These are phyloP conservation scores for Komagataella populi DNA, from an alignment of 805 yeast genomes.

Conservation along the genomic window DNA sequence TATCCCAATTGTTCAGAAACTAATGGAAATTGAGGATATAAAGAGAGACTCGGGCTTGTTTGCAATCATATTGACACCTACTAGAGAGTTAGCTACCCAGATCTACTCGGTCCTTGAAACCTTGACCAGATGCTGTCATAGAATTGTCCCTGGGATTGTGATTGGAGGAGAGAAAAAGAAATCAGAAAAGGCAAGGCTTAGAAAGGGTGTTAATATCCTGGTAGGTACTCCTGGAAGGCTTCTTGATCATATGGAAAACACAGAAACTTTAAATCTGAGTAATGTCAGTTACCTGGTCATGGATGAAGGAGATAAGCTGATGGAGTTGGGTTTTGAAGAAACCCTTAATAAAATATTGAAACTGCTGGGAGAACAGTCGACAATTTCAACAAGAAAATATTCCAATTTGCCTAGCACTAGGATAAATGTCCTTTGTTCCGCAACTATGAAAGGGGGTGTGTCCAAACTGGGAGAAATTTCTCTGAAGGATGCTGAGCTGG, in stretches of 20 bases:
- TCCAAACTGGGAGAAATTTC: slow-evolving; percentile 71
- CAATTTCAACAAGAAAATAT: slow-evolving; percentile 25
- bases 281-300: slow-evolving; percentile 77
- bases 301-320: slow-evolving; percentile 94
- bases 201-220: slow-evolving; percentile 93
- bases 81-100: slow-evolving; percentile 89
- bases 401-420: slow-evolving; percentile 56
- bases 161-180: slow-evolving; percentile 98
- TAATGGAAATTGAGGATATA: slow-evolving; percentile 41
- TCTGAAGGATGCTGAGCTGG: slow-evolving; percentile 59
- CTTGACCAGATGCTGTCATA: slow-evolving; percentile 63
- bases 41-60: slow-evolving; percentile 69
- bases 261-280: slow-evolving; percentile 57
- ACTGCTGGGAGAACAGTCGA: slow-evolving; percentile 33
- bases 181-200: slow-evolving; percentile 85
- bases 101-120: slow-evolving; percentile 71
- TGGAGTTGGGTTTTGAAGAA: slow-evolving; percentile 95
- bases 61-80: slow-evolving; percentile 83
- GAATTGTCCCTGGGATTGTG: slow-evolving; percentile 89
- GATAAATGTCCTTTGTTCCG: slow-evolving; percentile 81
- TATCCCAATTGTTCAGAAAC: slow-evolving; percentile 66
- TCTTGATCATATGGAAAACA: slow-evolving; percentile 88
- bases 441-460: slow-evolving; percentile 78
- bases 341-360: slow-evolving; percentile 67
- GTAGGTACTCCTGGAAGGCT: slow-evolving; percentile 97